phyloP scores from a whole-genome alignment of 2,329 filamentous ascomycete genomes.

The Fusarium haematococcum region DNA sequence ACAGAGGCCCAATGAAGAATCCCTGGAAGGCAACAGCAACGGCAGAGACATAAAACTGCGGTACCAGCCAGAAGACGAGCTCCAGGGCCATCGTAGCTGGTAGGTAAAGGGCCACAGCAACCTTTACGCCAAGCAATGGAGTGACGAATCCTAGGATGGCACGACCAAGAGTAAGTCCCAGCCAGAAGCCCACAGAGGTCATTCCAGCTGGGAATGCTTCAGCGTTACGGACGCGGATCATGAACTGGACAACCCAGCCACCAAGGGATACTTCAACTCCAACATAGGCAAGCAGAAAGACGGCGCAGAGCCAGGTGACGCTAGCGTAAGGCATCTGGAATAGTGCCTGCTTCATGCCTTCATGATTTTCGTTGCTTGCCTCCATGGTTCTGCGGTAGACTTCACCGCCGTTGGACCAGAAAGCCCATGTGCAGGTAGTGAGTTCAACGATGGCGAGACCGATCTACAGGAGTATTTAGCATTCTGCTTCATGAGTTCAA shows the following conservation, averaged over 20 bases:
- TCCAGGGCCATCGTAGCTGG: constrained; percentile 72
- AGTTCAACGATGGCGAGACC: constrained; percentile 25
- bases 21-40: constrained; percentile 78
- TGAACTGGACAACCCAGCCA: constrained; percentile 88
- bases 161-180: constrained; percentile 79
- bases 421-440: constrained; percentile 61
- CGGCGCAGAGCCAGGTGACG: constrained; percentile 76
- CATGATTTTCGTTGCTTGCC: constrained; percentile 45
- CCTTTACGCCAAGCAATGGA: constrained; percentile 76
- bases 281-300: constrained; percentile 82
- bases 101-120: constrained; percentile 72
- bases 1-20: constrained; percentile 84
- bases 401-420: constrained; percentile 69
- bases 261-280: constrained; percentile 81
- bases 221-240: constrained; percentile 79
- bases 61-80: constrained; percentile 85
- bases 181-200: constrained; percentile 84
- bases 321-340: constrained; percentile 56
- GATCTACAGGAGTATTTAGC: constrained; percentile 36
- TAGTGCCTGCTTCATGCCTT: constrained; percentile 48
- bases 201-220: constrained; percentile 77
- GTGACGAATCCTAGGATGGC: constrained; percentile 80
- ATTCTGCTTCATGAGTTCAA: constrained; percentile 63
- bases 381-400: constrained; percentile 60
- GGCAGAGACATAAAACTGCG: constrained; percentile 79